Evolutionary conservation across 768 basidiomycete genomes (phyloP), one percentile per base, ranked within the genome.

Genomic region (Xanthoconium stramineum): DNA sequence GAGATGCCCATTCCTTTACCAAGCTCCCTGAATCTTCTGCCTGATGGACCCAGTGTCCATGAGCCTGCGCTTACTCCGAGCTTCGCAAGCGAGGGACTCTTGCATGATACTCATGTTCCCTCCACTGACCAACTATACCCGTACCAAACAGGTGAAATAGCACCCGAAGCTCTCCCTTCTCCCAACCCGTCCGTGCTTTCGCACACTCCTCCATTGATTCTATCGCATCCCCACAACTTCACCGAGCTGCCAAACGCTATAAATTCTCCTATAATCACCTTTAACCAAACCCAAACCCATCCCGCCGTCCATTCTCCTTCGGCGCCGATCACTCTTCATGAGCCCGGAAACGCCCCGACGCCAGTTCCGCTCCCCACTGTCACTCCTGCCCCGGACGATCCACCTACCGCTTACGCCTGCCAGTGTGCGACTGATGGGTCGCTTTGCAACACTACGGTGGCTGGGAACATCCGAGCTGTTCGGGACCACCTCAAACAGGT

Each of bases 401-500:
- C 19, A 10, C 29, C 44, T 11, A 14, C 20, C 2, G 3, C 30
- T 35, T 13, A 60, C 38, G 12, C 7, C 3, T 67, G 63, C 35
- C 28, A n/a, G 28, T 63, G 50, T 10, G 9, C 15, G 15, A 52
- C 47, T 3, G 37, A 15, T 6, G 53, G 51, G 11, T 47, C 30
- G 0, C 45, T 38, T 8, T 68, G 66, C 46, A 12, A 51, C 6
- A 32, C 44, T 2, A 5, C 32, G 8, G 15, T 68, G 28, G 10
- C 10, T 0, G 64, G 64, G 11, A 47, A 7, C 44, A 9, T 13
- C 1, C 51, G 7, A 36, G 50, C 48, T 1, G 13, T 68, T 19
- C 66, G 66, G 15, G 12, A 48, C 7, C 66, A 68, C 38, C 56
- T 68, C 32, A 61, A 53, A 5, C 10, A 0, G 5, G 53, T 0